Conservation (phyloP, 441 rosid species). For the Flueggea neowawraea region DNA sequence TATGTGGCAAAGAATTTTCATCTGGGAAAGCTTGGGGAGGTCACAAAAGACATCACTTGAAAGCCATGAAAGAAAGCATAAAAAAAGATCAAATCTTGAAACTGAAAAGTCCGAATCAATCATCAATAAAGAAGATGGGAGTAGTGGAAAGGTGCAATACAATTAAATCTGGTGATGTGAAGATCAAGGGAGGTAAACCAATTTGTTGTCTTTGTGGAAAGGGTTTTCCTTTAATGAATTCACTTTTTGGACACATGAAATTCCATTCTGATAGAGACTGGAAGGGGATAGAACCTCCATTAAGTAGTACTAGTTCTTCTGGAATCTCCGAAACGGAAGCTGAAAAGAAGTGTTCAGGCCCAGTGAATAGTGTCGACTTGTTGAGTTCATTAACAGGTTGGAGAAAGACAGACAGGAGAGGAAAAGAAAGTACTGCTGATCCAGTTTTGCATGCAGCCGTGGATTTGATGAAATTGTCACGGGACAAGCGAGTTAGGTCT, state of each 20-base stretch:
- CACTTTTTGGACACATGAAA: conserved; percentile 62
- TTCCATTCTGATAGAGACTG: conserved; percentile 48
- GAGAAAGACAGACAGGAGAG: neutral
- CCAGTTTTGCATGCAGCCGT: neutral
- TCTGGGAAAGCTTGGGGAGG: conserved; percentile 26
- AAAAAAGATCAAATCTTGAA: conserved; percentile 2
- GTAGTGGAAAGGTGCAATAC: neutral
- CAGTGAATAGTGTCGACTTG: neutral
- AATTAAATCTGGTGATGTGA: conserved; percentile 6
- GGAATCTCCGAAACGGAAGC: neutral
- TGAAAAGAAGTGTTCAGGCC: neutral
- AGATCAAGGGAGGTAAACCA: conserved; percentile 5
- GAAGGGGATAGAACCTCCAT: conserved; percentile 38
- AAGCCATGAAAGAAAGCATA: neutral
- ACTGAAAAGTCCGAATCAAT: too few species aligned
- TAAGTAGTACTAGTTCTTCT: too few species aligned
- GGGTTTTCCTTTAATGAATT: conserved; percentile 36
- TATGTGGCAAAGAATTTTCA: conserved; percentile 16
- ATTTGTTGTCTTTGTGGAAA: conserved; percentile 32
- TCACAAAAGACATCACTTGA: conserved; percentile 19
- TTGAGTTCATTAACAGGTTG: neutral
- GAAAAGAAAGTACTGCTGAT: neutral
- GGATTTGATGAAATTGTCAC: neutral
- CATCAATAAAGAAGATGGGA: neutral
- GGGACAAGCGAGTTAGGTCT: neutral